Conservation (phyloP, 352 stramenopile genomes). For the Pythium insidiosum region DNA sequence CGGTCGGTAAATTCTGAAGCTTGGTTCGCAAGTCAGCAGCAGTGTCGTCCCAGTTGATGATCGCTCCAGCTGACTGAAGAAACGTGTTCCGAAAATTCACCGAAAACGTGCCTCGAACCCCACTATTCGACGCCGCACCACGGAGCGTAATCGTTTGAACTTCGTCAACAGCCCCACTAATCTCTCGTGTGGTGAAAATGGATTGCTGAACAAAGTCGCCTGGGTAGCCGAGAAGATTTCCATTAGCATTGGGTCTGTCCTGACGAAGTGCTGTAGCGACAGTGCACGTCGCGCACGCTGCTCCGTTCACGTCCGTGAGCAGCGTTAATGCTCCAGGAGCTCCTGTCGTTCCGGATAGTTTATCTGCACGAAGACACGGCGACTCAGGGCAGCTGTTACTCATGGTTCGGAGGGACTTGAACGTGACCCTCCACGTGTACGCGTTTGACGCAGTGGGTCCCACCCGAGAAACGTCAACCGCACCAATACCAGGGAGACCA, state of each 20-base stretch:
- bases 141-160: constrained; percentile 46
- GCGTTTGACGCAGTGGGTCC: constrained; percentile 47
- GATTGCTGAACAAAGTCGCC: constrained; percentile 32
- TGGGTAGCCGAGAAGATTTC: constrained; percentile 21
- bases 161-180: constrained; percentile 52
- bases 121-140: constrained; percentile 21
- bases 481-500: constrained; percentile 40
- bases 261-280: constrained; percentile 25
- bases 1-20: constrained; percentile 50
- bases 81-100: constrained; percentile 61
- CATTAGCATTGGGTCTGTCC: constrained; percentile 33
- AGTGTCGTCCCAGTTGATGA: constrained; percentile 68
- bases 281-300: constrained; percentile 29
- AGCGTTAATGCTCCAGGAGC: too few relatives aligned
- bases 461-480: constrained; percentile 42
- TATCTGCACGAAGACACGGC: constrained; percentile 53
- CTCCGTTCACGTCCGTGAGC: constrained; percentile 39
- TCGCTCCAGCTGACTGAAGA: constrained; percentile 21
- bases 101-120: constrained; percentile 48
- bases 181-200: constrained; percentile 38
- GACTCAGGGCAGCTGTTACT: constrained; percentile 40
- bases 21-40: constrained; percentile 65
- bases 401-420: constrained; percentile 45
- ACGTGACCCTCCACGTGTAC: constrained; percentile 64
- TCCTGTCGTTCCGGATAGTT: constrained; percentile 23